Base-by-base conservation (phyloP, 2,329 filamentous ascomycete species). In the Aspergillus sp. region DNA sequence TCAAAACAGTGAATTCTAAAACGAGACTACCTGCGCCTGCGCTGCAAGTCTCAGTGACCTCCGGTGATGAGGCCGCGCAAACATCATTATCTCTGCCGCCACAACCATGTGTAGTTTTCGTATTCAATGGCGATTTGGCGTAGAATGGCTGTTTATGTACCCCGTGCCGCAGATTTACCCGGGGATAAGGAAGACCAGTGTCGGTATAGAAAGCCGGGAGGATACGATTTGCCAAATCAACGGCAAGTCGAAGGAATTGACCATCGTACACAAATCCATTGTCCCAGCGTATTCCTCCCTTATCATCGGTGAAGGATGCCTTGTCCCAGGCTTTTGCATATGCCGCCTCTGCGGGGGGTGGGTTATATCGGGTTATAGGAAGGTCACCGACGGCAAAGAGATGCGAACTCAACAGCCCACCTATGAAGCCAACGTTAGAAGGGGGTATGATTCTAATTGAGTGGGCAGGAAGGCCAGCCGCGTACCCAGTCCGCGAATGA, bases 11-110 rank as follows among this genome's bases (percentile, higher is more conserved):
- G 65, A 98, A 96, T 71, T 99, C 95, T 1, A 99, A 83, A 3
- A 97, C 91, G 24, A 99, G 80, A 72, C 93, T 98, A 54, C 93
- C 95, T n/a, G 95, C 95, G 44, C 95, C 95, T 1, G 95, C 95
- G 70, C 91, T 96, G 76, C 95, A 99, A 0, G 92, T 99, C 76
- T 98, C 95, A 0, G 95, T 98, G 47, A 96, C 88, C 73, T 99
- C 93, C 40, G 77, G 74, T 8, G 76, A 54, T 57, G 63, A 51
- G 17, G 59, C 49, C n/a, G 58, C 65, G 20, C 58, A 65, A n/a
- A 53, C 53, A 22, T 61, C 70, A 44, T 70, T 69, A 57, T 81
- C 76, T 6, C 44, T 20, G 7, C 42, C 60, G n/a, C 80, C 70
- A 55, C 82, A 80, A 37, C 81, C 80, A 64, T 61, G 59, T 39